A percentile compares a stretch with the other conserved stretches of the same genome.
These are phyloP conservation scores for Neurospora sp. DNA, from an alignment of 495 filamentous ascomycete species.

Conservation along the genomic window DNA sequence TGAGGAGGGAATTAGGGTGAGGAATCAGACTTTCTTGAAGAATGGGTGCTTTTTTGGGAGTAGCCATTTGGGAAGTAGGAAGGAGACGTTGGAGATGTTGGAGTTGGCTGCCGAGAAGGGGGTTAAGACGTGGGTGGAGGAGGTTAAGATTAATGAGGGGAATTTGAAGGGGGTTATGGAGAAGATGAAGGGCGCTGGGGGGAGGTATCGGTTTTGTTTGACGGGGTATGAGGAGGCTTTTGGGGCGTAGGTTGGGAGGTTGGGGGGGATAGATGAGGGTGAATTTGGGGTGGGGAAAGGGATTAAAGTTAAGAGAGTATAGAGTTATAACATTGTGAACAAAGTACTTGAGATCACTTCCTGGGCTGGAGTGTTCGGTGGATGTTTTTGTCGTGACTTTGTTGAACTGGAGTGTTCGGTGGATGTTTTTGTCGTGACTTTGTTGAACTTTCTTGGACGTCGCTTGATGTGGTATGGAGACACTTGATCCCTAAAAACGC, in stretches of 20 bases:
- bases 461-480: not conserved
- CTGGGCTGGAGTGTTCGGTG: not conserved
- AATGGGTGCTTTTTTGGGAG: slow-evolving; percentile 76
- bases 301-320: not conserved
- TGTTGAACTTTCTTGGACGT: not conserved
- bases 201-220: slow-evolving; percentile 45
- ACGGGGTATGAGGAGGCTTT: slow-evolving; percentile 35
- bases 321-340: not conserved
- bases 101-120: slow-evolving; percentile 72
- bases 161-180: slow-evolving; percentile 58
- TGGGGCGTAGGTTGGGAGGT: slow-evolving; percentile 13
- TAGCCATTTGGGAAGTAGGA: slow-evolving; percentile 70
- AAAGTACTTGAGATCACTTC: not conserved
- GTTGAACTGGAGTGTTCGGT: not conserved
- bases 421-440: not conserved
- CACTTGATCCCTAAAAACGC: not conserved
- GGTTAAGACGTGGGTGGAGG: slow-evolving; percentile 73
- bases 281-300: not conserved
- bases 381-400: not conserved
- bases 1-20: slow-evolving; percentile 62
- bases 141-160: slow-evolving; percentile 59
- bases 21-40: slow-evolving; percentile 62
- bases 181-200: slow-evolving; percentile 61
- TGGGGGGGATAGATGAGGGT: not conserved
- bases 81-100: slow-evolving; percentile 77